Evolutionary conservation across 345 rosid genomes (phyloP).

Genomic region (Melaleuca alternifolia): DNA sequence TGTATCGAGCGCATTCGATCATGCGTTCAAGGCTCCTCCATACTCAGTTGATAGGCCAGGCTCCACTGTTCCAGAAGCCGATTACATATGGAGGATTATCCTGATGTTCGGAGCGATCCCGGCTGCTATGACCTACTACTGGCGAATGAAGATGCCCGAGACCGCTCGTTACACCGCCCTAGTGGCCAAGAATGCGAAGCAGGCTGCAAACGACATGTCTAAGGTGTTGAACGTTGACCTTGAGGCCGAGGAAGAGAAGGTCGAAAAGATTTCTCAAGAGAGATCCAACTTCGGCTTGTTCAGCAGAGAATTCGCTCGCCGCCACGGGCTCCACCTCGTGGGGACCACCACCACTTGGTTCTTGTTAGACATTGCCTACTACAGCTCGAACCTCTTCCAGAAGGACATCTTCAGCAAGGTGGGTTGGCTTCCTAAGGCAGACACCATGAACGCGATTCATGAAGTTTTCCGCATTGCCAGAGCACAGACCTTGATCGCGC

Average conservation of each 20-base stretch:
- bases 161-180: conserved; percentile 36
- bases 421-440: conserved; percentile 44
- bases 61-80: conserved; percentile 20
- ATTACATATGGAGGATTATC: conserved; percentile 31
- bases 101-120: conserved; percentile 26
- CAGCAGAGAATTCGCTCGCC: conserved; percentile 16
- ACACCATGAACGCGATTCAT: conserved; percentile 34
- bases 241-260: conserved; percentile 24
- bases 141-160: conserved; percentile 36
- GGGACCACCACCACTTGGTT: conserved; percentile 35
- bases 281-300: conserved; percentile 19
- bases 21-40: neutral
- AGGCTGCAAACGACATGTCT: conserved; percentile 41
- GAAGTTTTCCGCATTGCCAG: conserved; percentile 44
- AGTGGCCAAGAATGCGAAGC: conserved; percentile 34
- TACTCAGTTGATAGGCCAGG: neutral
- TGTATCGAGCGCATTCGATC: conserved; percentile 9
- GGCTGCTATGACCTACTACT: conserved; percentile 19
- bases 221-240: conserved; percentile 27
- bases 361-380: conserved; percentile 34
- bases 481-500: conserved; percentile 51
- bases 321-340: conserved; percentile 27
- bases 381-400: conserved; percentile 36
- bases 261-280: neutral
- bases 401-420: conserved; percentile 47